A percentile compares a stretch with the other conserved stretches of the same genome.
These are phyloP conservation scores for Haplosporangium sp. DNA, from an alignment of 371 early-diverging fungal genomes.

Conservation along the genomic window DNA sequence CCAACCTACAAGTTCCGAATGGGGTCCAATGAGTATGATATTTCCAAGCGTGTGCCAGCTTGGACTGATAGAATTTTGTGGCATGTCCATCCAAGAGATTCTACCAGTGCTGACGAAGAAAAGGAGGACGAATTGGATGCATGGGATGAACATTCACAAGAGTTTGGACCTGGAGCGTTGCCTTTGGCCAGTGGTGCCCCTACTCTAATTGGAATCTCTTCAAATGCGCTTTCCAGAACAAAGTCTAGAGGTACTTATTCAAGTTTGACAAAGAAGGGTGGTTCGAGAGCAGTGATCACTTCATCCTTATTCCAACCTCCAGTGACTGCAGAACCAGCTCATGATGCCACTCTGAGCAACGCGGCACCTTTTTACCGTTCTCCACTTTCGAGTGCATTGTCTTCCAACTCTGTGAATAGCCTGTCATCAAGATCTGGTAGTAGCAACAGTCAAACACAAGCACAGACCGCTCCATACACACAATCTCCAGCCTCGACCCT, in stretches of 20 bases:
- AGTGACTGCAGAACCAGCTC: constrained; percentile 9
- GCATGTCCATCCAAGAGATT: constrained; percentile 43
- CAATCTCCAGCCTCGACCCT: constrained; percentile 22
- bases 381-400: constrained; percentile 16
- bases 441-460: constrained; percentile 8
- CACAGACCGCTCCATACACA: constrained; percentile 8
- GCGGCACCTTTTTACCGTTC: constrained; percentile 7
- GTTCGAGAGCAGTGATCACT: constrained; percentile 23
- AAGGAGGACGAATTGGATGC: constrained; percentile 47
- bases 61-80: constrained; percentile 82
- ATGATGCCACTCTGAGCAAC: not conserved
- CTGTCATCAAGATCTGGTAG: constrained; percentile 26
- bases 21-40: constrained; percentile 59
- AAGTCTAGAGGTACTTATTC: constrained; percentile 41
- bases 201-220: constrained; percentile 13
- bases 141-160: constrained; percentile 44
- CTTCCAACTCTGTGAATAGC: constrained; percentile 13
- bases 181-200: constrained; percentile 2
- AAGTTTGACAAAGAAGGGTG: constrained; percentile 40
- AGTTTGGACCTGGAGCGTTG: constrained; percentile 29
- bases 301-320: constrained; percentile 31
- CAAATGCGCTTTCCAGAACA: not conserved
- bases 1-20: constrained; percentile 78
- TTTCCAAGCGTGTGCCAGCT: constrained; percentile 67
- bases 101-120: constrained; percentile 20